Conservation (phyloP, 805 yeast species). For the Yarrowia bubula region DNA sequence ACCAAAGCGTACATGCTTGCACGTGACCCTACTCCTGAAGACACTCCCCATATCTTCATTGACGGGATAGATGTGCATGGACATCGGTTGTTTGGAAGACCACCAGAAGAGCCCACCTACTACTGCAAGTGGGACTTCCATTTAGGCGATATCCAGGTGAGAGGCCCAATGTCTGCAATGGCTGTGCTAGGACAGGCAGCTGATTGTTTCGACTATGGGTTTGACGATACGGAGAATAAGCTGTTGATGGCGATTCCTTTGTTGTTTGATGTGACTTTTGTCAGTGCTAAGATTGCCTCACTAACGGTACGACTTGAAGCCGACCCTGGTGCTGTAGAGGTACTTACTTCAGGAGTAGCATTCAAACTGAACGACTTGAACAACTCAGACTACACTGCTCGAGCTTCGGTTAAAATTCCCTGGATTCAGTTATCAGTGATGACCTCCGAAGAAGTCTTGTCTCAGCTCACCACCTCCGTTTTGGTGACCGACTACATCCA, state of each 20-base stretch:
- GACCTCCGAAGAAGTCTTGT: conserved; percentile 32
- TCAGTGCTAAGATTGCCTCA: conserved; percentile 54
- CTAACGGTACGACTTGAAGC: conserved; percentile 46
- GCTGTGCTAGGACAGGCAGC: conserved; percentile 44
- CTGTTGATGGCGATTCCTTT: conserved; percentile 55
- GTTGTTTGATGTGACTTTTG: conserved; percentile 66
- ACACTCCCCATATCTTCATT: conserved; percentile 48
- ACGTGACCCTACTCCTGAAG: conserved; percentile 3
- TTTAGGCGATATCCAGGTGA: conserved; percentile 55
- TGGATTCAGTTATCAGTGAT: conserved; percentile 42
- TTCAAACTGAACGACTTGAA: conserved; percentile 66
- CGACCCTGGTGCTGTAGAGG: conserved; percentile 35
- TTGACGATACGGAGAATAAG: conserved; percentile 72
- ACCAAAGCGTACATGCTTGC: conserved; percentile 29
- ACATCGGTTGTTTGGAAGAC: conserved; percentile 89
- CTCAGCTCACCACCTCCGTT: conserved; percentile 57
- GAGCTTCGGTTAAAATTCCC: conserved; percentile 53
- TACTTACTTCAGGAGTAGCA: conserved; percentile 35
- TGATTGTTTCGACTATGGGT: conserved; percentile 58
- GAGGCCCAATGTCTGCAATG: conserved; percentile 42
- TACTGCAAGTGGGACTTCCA: conserved; percentile 87
- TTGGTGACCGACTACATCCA: conserved; percentile 58
- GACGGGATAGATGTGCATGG: conserved; percentile 72
- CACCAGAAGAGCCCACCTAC: conserved; percentile 85
- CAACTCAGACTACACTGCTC: conserved; percentile 59